Base-by-base conservation (phyloP, 345 rosid species). In the Pelargonium nanum region DNA sequence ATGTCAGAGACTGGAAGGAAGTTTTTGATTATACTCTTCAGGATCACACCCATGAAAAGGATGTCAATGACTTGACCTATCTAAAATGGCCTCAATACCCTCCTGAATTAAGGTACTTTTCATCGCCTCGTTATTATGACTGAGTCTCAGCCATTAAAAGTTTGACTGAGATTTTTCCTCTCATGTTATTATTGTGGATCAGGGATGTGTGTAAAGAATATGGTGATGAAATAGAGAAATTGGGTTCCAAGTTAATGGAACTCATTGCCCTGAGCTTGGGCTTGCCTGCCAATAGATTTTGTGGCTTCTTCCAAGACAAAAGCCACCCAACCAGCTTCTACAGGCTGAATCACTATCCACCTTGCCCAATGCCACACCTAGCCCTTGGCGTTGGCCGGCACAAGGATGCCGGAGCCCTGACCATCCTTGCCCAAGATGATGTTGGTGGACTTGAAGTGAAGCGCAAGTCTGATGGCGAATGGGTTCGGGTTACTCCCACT, bases 1-100 rank as follows among this genome's bases (percentile, higher is more conserved):
- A 80, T 58, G 81, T 77, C 32, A 75, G 85, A 63, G 84, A 80
- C 44, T 77, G 85, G 85, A 80, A 74, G 68, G 84, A 80, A 40
- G 75, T 80, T 17, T 74, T 74, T 62, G 85, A 80, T 65, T 59
- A 67, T 19, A 51, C 23, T n/a, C 53, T 61, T 7, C 8, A 52
- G 1, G 22, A 57, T 4, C 80, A 73, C 44, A 63, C 59, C 12
- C n/a, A 66, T 7, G 54, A 68, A 0, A 65, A 64, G 24, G 74
- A 73, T 30, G 26, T 55, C 19, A 70, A 64, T 24, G 19, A 73
- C 1, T 24, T 17, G 68, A 53, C 6, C 54, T 64, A 75, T 20
- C 32, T 28, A 3, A 70, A 50, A 28, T 66, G 74, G 73, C 77
- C 79, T 22, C 64, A 66, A 21, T 1, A 63, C 22, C 79, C 73